Evolutionary conservation across 129 eudicot species (phyloP).

Genomic region (carrot (Daucus carota)): DH1_v3.0 NC_030385.2:44885501-44886000

Average conservation of each 20-base stretch:
- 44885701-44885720: background rate
- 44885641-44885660: background rate
- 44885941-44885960: background rate
- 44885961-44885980: too few species aligned
- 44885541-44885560: background rate
- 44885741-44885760: background rate
- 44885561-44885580: conserved; percentile 12
- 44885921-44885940: background rate
- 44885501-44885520: conserved; percentile 8
- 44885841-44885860: too few species aligned
- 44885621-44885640: background rate
- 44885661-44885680: background rate
- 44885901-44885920: background rate
- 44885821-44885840: too few species aligned
- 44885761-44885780: background rate
- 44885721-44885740: background rate
- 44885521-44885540: conserved; percentile 12
- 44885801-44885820: background rate
- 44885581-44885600: conserved; percentile 17
- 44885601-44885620: background rate
- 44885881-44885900: background rate
- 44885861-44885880: background rate
- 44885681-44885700: background rate
- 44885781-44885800: background rate
- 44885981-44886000: background rate